Evolutionary conservation across 2,329 filamentous ascomycete genomes (phyloP), one percentile per base, ranked within the genome.

Genomic region (Botryotinia convoluta): DNA sequence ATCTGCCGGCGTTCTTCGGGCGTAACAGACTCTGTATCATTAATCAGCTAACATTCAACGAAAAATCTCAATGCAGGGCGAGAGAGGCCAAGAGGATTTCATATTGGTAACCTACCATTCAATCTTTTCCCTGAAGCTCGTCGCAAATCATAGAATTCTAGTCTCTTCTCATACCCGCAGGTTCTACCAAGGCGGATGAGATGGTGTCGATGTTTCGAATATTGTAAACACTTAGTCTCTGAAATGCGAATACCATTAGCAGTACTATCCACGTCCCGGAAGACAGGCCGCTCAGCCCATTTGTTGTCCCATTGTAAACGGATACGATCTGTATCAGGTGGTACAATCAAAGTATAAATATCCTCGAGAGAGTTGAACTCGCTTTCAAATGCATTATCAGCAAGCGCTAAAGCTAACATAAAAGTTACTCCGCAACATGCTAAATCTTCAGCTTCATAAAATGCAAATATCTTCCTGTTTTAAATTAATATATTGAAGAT

Each of bases 121-220:
- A 79, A 48, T 48, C 45, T 76, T 69, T 80, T 79, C 63, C 76
- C 72, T 44, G 72, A 79, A 61, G 72, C 78, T 75, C 74, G 73
- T 64, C 71, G 68, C 42, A 79, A 68, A 75, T 79, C 65, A 69
- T 80, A 80, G n/a, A 71, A 79, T 73, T 79, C 63, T 42, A 79
- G 75, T 65, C 57, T 63, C 72, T 80, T 79, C 71, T 72, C 54
- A 75, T 74, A 79, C 29, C 76, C 72, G 69, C 72, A 74, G 5
- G 70, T 77, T 81, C 61, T 80, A 77, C 60, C 80, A 81, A 77
- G 77, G 82, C 69, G 83, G 82, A 73, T 81, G 79, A 39, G 75
- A 82, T 61, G 69, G 79, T 73, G 81, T 82, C 42, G 80, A 81
- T 85, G 6, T 60, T 60, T 84, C 71, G 74, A 81, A 72, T 86